These are phyloP conservation scores for Boletus vinaceobasis DNA, from an alignment of 768 basidiomycete genomes.

Conservation along the genomic window DNA sequence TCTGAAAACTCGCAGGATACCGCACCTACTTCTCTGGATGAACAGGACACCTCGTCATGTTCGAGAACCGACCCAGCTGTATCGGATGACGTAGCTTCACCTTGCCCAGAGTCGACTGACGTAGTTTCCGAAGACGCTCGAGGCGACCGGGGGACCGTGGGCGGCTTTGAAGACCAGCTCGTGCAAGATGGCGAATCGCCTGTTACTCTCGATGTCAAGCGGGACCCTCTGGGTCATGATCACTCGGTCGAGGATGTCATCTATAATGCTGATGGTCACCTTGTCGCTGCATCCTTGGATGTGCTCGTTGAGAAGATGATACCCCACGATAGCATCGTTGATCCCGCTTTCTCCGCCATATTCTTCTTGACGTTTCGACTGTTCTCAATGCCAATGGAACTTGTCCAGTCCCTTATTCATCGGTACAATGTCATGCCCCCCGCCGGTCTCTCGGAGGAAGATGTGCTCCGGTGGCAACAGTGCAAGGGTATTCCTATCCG, in stretches of 20 bases:
- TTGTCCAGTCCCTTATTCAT: conserved; percentile 71
- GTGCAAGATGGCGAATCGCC: conserved; percentile 50
- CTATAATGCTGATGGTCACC: conserved; percentile 85
- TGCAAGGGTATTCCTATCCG: conserved; percentile 88
- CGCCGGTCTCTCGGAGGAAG: conserved; percentile 50
- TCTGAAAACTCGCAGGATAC: conserved; percentile 48
- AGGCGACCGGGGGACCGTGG: conserved; percentile 31
- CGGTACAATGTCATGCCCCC: conserved; percentile 84
- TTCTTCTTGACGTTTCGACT: conserved; percentile 96
- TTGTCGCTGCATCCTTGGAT: conserved; percentile 85
- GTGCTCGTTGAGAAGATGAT: conserved; percentile 98
- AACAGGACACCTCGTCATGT: conserved; percentile 35
- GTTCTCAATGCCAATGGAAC: conserved; percentile 74
- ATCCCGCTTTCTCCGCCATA: conserved; percentile 79
- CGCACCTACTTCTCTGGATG: conserved; percentile 47
- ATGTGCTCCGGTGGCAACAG: conserved; percentile 76
- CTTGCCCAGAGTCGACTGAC: conserved; percentile 30
- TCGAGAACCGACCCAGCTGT: conserved; percentile 24
- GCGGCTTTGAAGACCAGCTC: conserved; percentile 51
- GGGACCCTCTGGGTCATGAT: conserved; percentile 59
- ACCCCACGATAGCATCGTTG: conserved; percentile 88
- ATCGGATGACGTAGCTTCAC: conserved; percentile 30
- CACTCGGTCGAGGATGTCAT: conserved; percentile 81
- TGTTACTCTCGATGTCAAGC: conserved; percentile 39
- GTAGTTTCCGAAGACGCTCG: conserved; percentile 54